phyloP scores from a whole-genome alignment of 345 rosid species.

The Xanthoceras sorbifolium region DNA sequence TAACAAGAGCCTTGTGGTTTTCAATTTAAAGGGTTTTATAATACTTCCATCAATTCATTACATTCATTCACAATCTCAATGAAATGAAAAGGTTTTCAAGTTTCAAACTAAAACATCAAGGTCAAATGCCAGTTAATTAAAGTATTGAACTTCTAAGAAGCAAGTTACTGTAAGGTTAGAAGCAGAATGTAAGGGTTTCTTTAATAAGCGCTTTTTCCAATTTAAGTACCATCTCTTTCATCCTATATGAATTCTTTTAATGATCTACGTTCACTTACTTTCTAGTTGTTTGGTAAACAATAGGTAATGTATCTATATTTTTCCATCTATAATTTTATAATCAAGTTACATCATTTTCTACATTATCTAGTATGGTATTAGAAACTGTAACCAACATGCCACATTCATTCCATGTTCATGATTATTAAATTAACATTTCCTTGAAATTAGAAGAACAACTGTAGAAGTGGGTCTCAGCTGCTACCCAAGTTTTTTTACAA shows the following conservation, averaged over 20 bases:
- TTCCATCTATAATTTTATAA: neutral
- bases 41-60: neutral
- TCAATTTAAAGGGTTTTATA: neutral
- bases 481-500: constrained; percentile 16
- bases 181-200: neutral
- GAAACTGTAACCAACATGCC: neutral
- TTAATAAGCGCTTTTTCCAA: neutral
- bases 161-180: neutral
- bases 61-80: neutral
- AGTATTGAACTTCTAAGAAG: neutral
- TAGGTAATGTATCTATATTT: neutral
- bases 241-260: neutral
- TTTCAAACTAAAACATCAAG: neutral
- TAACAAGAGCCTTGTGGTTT: neutral
- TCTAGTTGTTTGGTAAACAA: neutral
- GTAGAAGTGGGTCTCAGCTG: constrained; percentile 22
- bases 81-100: neutral
- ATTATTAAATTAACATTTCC: constrained; percentile 4
- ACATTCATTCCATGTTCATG: constrained; percentile 1
- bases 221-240: neutral
- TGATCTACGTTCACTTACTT: no score
- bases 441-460: neutral
- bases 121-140: constrained; percentile 3
- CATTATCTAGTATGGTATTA: neutral
- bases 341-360: neutral